Evolutionary conservation across 805 yeast genomes (phyloP).

Genomic region (Candida silvatica): DNA sequence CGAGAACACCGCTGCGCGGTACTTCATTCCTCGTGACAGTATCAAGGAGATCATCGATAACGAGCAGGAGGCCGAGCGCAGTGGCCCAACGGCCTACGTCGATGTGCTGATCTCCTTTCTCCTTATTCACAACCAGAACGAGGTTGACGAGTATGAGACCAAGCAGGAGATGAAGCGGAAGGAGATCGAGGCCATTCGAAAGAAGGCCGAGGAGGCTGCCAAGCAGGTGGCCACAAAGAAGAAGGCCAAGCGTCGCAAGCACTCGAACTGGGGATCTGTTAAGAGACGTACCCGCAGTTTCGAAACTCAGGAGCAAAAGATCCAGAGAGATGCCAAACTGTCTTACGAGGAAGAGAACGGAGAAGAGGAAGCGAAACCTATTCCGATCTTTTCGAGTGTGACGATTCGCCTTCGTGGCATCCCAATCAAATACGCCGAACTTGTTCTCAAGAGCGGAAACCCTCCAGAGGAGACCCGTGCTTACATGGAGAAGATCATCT

Average conservation of each 20-base stretch:
- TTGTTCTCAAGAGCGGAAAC: conserved; percentile 58
- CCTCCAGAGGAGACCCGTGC: conserved; percentile 45
- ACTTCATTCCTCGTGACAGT: conserved; percentile 65
- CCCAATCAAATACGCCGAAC: conserved; percentile 55
- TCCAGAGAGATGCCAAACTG: conserved; percentile 9
- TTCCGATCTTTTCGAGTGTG: conserved; percentile 45
- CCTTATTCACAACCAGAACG: conserved; percentile 42
- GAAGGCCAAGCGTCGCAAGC: conserved; percentile 18
- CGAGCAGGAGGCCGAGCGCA: conserved; percentile 8
- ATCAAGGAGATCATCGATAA: conserved; percentile 48
- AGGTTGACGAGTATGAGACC: conserved; percentile 36
- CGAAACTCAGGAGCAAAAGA: conserved; percentile 7
- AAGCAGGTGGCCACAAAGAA: conserved; percentile 12
- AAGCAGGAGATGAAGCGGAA: conserved; percentile 20
- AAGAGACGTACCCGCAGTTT: conserved; percentile 21
- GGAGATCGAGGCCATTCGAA: conserved; percentile 17
- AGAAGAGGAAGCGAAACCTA: conserved; percentile 36
- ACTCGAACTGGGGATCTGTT: conserved; percentile 19
- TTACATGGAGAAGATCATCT: conserved; percentile 53
- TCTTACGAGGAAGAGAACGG: conserved; percentile 16
- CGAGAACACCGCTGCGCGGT: conserved; percentile 73
- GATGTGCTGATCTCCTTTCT: conserved; percentile 41
- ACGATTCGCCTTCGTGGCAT: conserved; percentile 60
- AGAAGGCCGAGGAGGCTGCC: conserved; percentile 13
- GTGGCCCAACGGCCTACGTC: conserved; percentile 15